phyloP scores from a whole-genome alignment of 139 green algal species.

The Spirogloea muscicola region DNA sequence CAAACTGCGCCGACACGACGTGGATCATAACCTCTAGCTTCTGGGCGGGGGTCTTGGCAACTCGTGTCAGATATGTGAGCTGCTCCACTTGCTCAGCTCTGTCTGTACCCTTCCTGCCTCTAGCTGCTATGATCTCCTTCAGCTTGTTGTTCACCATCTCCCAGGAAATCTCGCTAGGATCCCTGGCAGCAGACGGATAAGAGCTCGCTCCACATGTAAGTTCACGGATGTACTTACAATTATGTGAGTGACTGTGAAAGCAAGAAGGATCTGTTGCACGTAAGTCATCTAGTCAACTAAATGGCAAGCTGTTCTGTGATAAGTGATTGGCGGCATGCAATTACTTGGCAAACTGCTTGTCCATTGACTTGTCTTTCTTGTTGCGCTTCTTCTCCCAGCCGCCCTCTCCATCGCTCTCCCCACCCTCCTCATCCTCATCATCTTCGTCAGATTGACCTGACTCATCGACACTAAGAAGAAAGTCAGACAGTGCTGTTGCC shows the following conservation, averaged over 20 bases:
- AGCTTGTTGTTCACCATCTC: conserved; percentile 94
- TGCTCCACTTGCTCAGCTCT: conserved; percentile 86
- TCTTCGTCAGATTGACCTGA: not conserved
- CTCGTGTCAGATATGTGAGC: conserved; percentile 79
- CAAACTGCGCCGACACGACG: conserved; percentile 87
- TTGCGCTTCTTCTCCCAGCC: conserved; percentile 58
- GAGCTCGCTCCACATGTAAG: no score
- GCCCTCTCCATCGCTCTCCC: conserved; percentile 48
- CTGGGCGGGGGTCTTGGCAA: conserved; percentile 82
- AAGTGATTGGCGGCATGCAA: no score
- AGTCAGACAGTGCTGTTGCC: no score
- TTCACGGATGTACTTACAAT: no score
- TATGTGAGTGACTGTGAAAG: no score
- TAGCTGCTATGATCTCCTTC: conserved; percentile 74
- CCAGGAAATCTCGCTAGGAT: conserved; percentile 88
- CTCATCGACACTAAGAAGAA: conserved; percentile 20
- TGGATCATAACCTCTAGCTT: conserved; percentile 69
- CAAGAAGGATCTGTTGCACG: no score
- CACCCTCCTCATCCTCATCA: conserved; percentile 52
- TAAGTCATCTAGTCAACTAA: no score
- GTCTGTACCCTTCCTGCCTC: conserved; percentile 85
- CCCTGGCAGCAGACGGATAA: no score
- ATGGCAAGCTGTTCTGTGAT: no score
- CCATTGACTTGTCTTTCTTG: conserved; percentile 59
- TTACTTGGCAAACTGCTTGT: conserved; percentile 52